Evolutionary conservation across 129 eudicot species (phyloP).

Genomic region (Centrapalus pauciflorus): DNA sequence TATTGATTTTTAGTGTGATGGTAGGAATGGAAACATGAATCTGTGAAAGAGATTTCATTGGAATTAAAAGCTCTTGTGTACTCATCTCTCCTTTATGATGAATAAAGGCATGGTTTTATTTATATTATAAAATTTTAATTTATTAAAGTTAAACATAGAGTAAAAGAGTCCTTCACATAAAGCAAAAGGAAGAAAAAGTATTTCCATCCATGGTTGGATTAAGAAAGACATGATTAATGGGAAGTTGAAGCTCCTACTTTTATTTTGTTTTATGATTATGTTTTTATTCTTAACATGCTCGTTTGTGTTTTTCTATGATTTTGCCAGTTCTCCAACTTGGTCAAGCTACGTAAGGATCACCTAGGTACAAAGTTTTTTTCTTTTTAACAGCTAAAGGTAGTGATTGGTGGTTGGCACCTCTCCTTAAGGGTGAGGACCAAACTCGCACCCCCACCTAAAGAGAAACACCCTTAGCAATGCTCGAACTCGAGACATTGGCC

Average conservation of each 20-base stretch:
- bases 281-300: not conserved
- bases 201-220: slow-evolving; percentile 29
- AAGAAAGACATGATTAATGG: slow-evolving; percentile 18
- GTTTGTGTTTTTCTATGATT: slow-evolving; percentile 14
- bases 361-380: no score
- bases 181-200: slow-evolving; percentile 37
- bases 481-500: no score
- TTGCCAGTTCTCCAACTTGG: not conserved
- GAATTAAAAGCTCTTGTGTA: slow-evolving; percentile 29
- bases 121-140: no score
- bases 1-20: not conserved
- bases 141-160: slow-evolving; percentile 31
- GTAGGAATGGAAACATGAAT: slow-evolving; percentile 30
- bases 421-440: no score
- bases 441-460: no score
- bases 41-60: slow-evolving; percentile 26
- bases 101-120: slow-evolving; percentile 33
- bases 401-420: no score
- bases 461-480: no score
- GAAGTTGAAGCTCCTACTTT: slow-evolving; percentile 16
- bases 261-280: slow-evolving; percentile 23
- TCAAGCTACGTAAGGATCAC: not conserved
- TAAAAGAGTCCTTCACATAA: slow-evolving; percentile 40
- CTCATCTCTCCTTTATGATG: slow-evolving; percentile 33
- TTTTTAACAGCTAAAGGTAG: no score